Evolutionary conservation across 768 basidiomycete genomes (phyloP), one percentile per base, ranked within the genome.

Genomic region (Lentinus brumalis): DNA sequence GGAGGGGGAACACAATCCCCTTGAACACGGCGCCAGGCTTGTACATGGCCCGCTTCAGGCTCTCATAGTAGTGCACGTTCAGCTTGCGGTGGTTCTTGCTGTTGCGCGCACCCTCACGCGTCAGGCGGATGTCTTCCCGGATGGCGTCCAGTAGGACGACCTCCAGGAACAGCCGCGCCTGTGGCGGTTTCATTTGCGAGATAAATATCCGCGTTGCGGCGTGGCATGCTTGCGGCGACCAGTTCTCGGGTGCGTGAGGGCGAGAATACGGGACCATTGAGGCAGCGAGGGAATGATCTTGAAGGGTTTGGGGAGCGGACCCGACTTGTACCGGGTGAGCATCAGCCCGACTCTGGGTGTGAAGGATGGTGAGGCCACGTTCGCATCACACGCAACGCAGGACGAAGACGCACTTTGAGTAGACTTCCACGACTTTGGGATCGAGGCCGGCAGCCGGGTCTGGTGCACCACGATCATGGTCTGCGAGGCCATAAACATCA

Each of bases 11-110:
- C 40, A 99, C 81, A 59, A 99, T 88, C 4, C 96, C 97, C 73
- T 99, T 98, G 82, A 98, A 98, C 74, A 98, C 98, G 0, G 97
- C 96, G 4, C 91, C 91, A 3, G 97, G 97, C 74, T 98, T 99
- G 75, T 96, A 98, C 60, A 98, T 75, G 5, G 93, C 85, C 67
- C 93, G 87, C 74, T 94, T 95, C 66, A 99, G 72, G n/a, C 89
- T 87, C 73, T 96, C 92, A 68, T 95, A 99, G 62, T 94, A 90
- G 61, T 99, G 97, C 15, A 93, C 90, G 70, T 93, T 90, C 60
- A 99, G 79, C 69, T 94, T 97, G 66, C 92, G 89, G 71, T 94
- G 87, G 61, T 74, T 73, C 59, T 73, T 74, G 35, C 67, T 66
- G 51, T 64, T 67, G 46, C 71, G 66, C 14, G 66, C 63, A 29